These are phyloP conservation scores for Aspergillus ochraceus DNA, from an alignment of 2,329 filamentous ascomycete genomes.

Conservation along the genomic window DNA sequence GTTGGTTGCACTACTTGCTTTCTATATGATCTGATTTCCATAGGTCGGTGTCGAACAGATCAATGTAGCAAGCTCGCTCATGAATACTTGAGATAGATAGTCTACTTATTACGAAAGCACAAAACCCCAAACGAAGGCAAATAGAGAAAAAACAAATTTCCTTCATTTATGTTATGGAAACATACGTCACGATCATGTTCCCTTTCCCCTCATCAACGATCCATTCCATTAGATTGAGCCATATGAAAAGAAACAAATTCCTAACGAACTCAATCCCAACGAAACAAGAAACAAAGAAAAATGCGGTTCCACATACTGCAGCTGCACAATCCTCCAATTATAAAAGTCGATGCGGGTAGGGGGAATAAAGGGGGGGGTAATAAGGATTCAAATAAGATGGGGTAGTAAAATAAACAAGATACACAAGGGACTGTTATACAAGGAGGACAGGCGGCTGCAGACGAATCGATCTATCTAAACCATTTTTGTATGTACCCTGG, in stretches of 20 bases:
- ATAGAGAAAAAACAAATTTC: background rate
- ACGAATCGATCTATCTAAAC: conserved; percentile 4
- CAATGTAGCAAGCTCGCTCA: no score
- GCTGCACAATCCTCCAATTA: conserved; percentile 22
- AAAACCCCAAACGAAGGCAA: no score
- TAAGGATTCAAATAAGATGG: conserved; percentile 9
- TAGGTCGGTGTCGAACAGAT: no score
- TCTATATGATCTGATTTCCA: no score
- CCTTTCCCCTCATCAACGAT: background rate
- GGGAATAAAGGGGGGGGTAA: conserved; percentile 9
- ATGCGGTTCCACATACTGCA: conserved; percentile 13
- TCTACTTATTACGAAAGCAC: no score
- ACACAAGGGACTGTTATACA: conserved; percentile 29
- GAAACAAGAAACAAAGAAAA: background rate
- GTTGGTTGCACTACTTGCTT: no score
- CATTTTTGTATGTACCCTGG: background rate
- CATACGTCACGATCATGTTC: background rate
- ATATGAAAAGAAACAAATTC: conserved; percentile 10
- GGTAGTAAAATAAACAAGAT: conserved; percentile 16
- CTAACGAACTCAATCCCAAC: background rate
- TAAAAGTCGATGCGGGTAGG: conserved; percentile 20
- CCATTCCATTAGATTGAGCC: background rate
- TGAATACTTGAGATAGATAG: no score
- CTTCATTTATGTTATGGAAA: background rate
- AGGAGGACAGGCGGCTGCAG: conserved; percentile 22